Base-by-base conservation (phyloP, 768 basidiomycete species). In the Pulveroboletus sp. region DNA sequence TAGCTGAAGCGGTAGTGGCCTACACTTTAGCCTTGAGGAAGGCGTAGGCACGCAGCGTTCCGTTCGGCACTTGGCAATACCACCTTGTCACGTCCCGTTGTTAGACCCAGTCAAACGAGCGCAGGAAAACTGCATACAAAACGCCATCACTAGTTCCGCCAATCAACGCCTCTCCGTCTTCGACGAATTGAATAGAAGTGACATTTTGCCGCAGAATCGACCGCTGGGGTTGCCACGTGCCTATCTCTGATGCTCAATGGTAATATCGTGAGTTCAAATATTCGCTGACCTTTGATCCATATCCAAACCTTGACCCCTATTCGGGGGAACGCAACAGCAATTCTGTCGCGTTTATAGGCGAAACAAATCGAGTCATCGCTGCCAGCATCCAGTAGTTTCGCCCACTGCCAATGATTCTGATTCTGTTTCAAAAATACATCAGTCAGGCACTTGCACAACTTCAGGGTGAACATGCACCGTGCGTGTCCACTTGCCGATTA, bases 71-170 rank as follows among this genome's bases (percentile, higher is more conserved):
- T 59, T 81, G 79, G 56, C 80, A 84, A 61, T 81, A 76, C 85
- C 85, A 86, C 53, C 83, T 85, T 49, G 26, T 39, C 40, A 31
- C 40, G 31, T 33, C 18, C 12, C 33, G 14, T 41, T 32, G 24
- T 69, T 5, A 65, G 58, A 38, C 35, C 40, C 28, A 21, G 6
- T 17, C 28, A 1, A 41, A 27, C 28, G 41, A 32, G 9, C 27
- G 8, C 27, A 27, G 47, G 24, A 39, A 39, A 39, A 8, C 9
- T 57, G 17, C 81, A 49, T 64, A 86, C 85, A 87, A 57, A 17
- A 82, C 80, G 10, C 85, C 85, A 57, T 87, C 85, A 46, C 74
- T 75, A 27, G 86, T 86, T 2, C 84, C 86, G 1, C 86, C 85
- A 21, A 87, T 68, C 39, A 87, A 67, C 42, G 79, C 82, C 33